Base-by-base conservation (phyloP, 805 yeast genomes). In the Allodekkera sacchari region DNA sequence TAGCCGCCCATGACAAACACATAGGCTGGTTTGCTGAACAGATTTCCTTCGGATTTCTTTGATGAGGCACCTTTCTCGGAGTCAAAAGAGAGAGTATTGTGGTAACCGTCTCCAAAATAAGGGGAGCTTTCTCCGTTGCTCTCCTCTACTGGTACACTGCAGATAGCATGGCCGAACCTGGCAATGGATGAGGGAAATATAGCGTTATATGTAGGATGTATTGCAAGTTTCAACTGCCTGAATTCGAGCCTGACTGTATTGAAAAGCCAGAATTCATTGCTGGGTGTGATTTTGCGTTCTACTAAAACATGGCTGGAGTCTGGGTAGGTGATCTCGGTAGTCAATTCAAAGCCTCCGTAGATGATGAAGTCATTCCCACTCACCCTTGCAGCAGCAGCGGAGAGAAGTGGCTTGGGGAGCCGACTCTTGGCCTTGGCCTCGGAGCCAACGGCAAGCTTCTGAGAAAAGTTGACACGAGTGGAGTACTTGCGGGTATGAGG, bases 281-380 rank as follows among this genome's bases (percentile, higher is more conserved):
- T 77, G 5, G 43, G 36, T 2, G 29, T 25, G 5, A 55, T 31
- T 13, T 24, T 38, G 25, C 44, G 48, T 10, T 32, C 38, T 34
- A 78, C 43, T 5, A 52, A 53, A 4, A 77, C 56, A 16, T 61
- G 58, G 40, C 66, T 64, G 5, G 34, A 34, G 25, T 26, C 64
- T 3, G 43, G 39, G 15, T 30, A 32, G 5, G 32, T 31, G 12
- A 59, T 55, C 6, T 53, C 50, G 13, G 64, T 63, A 5, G 46
- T 39, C 5, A 63, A 45, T 44, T 68, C 70, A 48, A 78, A 71
- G 0, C 92, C 94, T n/a, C 89, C 94, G 47, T 71, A 78, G 36
- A 68, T 66, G 40, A 79, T 64, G 11, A 74, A 62, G 43, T 77
- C 77, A 22, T 73, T 54, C n/a, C 64, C 59, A 4, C 82, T 69